These are phyloP conservation scores for Lachancea sp. DNA, from an alignment of 805 yeast genomes.

Conservation along the genomic window DNA sequence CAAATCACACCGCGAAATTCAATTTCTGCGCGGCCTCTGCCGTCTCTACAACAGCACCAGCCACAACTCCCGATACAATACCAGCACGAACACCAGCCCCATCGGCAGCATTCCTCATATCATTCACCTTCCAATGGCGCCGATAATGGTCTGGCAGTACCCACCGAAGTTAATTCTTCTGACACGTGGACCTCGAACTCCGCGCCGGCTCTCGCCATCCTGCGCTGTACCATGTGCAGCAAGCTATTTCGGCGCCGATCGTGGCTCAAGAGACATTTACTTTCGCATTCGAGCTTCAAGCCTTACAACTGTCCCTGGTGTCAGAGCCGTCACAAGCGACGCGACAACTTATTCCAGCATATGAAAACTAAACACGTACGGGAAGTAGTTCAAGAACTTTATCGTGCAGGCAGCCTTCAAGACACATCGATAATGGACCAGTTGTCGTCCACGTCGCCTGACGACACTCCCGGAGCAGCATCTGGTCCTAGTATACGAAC, in stretches of 20 bases:
- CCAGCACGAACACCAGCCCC: slow-evolving; percentile 9
- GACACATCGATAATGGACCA: background rate
- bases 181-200: background rate
- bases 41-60: slow-evolving; percentile 7
- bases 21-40: slow-evolving; percentile 3
- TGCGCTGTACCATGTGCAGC: slow-evolving; percentile 30
- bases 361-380: slow-evolving; percentile 29
- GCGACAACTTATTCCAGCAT: slow-evolving; percentile 31
- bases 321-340: slow-evolving; percentile 29
- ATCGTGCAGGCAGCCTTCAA: background rate
- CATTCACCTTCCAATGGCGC: background rate
- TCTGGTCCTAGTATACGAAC: slow-evolving; percentile 17
- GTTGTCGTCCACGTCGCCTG: background rate
- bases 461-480: background rate
- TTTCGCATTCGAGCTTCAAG: slow-evolving; percentile 27
- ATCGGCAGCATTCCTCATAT: slow-evolving; percentile 8
- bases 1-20: background rate
- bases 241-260: slow-evolving; percentile 29
- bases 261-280: slow-evolving; percentile 30
- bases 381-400: slow-evolving; percentile 21
- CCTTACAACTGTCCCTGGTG: slow-evolving; percentile 30
- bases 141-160: background rate
- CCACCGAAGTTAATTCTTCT: background rate
- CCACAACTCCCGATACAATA: slow-evolving; percentile 10
- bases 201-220: slow-evolving; percentile 6